Evolutionary conservation across 768 basidiomycete genomes (phyloP).

Genomic region (Lyophyllum atratum): DNA sequence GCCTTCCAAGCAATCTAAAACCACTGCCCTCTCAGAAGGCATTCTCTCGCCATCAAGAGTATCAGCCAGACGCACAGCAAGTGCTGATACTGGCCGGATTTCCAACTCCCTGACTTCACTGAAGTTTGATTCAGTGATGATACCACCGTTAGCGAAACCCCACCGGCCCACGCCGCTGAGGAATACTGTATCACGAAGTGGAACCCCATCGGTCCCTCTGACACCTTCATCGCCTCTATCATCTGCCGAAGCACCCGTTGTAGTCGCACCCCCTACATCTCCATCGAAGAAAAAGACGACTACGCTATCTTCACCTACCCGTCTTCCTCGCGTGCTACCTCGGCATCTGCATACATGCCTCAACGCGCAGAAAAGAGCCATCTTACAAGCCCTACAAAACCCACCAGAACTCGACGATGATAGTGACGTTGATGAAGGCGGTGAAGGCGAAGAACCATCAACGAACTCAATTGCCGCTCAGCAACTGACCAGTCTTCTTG

Average conservation of each 20-base stretch:
- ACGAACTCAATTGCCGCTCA: constrained; percentile 55
- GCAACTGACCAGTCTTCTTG: constrained; percentile 64
- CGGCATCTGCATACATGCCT: constrained; percentile 46
- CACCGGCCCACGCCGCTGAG: background rate
- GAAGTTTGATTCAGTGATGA: constrained; percentile 3
- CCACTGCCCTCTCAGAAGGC: background rate
- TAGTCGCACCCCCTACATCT: background rate
- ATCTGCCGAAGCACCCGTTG: constrained; percentile 2
- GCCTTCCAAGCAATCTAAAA: background rate
- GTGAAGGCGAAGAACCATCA: constrained; percentile 31
- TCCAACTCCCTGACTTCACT: background rate
- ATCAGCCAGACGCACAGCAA: background rate
- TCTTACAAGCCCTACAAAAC: constrained; percentile 47
- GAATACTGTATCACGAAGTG: background rate
- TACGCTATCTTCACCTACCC: constrained; percentile 18
- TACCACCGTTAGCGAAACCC: background rate
- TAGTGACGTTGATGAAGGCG: constrained; percentile 12
- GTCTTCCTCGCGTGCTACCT: constrained; percentile 34
- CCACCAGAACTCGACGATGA: constrained; percentile 10
- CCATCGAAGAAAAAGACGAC: constrained; percentile 11
- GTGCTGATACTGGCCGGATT: background rate
- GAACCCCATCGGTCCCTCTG: background rate
- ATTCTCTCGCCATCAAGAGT: background rate
- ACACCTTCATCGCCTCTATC: background rate
- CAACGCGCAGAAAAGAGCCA: constrained; percentile 57